Base-by-base conservation (phyloP, 1,139 yeast species). In the Spathaspora sp. region DNA sequence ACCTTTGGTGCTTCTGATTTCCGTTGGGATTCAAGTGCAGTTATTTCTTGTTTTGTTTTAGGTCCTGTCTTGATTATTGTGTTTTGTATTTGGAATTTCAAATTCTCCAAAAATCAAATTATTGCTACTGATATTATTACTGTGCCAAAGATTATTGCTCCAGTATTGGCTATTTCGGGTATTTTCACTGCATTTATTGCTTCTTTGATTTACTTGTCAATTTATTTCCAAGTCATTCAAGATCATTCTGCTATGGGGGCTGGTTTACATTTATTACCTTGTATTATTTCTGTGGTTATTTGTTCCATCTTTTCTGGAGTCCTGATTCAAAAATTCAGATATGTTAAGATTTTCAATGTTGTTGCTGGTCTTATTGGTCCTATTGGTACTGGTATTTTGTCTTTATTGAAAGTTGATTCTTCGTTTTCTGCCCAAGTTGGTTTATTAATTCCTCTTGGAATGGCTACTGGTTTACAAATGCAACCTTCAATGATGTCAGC, bases 1-100 rank as follows among this genome's bases (percentile, higher is more conserved):
- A 60, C 67, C 1, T 62, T 63, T 58, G 82, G 82, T 6, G 81
- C 82, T 38, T 63, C 72, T 2, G 65, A 76, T 9, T 80, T 67
- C 53, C 55, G 64, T 0, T 81, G 86, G 86, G 56, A 72, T 50
- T 76, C 82, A 26, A 60, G 78, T 0, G 60, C 76, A 16, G 77
- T 77, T 4, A 80, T 81, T 13, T 53, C 65, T 5, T 65, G 80
- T 63, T 68, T 80, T 43, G 56, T 67, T 1, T 55, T 80, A 23
- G 84, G 85, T 4, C 76, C 75, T 0, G 17, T 58, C 10, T 42
- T 58, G 5, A 24, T 42, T 26, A 50, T 58, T 40, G 46, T 42
- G 1, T 67, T 64, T 45, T 47, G 55, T 8, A 41, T 63, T 15
- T 67, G 70, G 70, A 66, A 65, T 49, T 63, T 59, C 44, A 48